Conservation (phyloP, 2,329 filamentous ascomycete genomes). For the Aspergillus arachidicola region DNA sequence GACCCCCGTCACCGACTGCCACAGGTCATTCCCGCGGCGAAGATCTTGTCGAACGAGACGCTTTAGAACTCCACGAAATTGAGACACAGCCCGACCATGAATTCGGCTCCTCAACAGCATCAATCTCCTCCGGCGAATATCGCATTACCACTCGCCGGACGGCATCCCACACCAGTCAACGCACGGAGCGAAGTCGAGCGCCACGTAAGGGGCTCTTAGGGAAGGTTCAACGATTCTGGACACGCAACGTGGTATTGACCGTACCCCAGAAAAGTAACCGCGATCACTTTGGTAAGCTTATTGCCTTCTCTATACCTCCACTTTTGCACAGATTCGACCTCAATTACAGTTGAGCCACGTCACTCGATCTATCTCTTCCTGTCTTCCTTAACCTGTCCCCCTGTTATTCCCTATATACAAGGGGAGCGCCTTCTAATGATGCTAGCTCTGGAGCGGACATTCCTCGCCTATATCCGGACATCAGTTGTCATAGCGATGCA, state of each 20-base stretch:
- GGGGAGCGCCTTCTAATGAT: not conserved
- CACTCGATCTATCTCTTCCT: not conserved
- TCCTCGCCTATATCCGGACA: slow-evolving; percentile 72
- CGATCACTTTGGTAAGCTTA: slow-evolving; percentile 43
- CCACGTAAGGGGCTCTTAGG: slow-evolving; percentile 55
- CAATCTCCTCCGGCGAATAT: slow-evolving; percentile 39
- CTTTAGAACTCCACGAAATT: slow-evolving; percentile 34
- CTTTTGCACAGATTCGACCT: not conserved
- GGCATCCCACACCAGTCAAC: slow-evolving; percentile 22
- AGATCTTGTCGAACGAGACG: slow-evolving; percentile 19
- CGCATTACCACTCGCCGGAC: slow-evolving; percentile 29
- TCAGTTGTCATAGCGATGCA: slow-evolving; percentile 69
- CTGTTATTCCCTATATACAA: not conserved
- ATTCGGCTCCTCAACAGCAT: slow-evolving; percentile 26
- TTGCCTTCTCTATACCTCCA: not conserved
- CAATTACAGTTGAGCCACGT: not conserved
- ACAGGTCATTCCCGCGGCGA: slow-evolving; percentile 1
- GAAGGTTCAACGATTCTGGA: slow-evolving; percentile 79
- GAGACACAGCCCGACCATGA: slow-evolving; percentile 32
- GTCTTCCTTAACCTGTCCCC: not conserved
- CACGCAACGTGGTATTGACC: slow-evolving; percentile 53
- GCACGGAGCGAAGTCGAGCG: slow-evolving; percentile 8
- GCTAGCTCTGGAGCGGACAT: slow-evolving; percentile 72
- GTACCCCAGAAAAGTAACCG: slow-evolving; percentile 45
- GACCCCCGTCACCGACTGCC: not conserved